phyloP scores from a whole-genome alignment of 148 eudicot species.

The Pharnaceum exiguum region DNA sequence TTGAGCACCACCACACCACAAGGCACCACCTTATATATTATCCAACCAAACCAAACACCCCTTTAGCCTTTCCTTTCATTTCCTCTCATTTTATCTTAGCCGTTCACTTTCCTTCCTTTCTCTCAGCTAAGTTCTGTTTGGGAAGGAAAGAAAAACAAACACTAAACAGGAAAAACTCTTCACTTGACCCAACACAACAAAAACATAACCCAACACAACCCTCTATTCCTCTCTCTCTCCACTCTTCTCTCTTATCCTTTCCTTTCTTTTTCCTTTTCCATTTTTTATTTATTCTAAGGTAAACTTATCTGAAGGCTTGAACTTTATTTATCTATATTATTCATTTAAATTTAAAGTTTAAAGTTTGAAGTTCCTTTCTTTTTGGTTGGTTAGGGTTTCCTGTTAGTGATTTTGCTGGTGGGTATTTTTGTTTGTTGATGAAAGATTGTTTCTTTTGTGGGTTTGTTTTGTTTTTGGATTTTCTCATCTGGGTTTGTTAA shows the following conservation, averaged over 20 bases:
- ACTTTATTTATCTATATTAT: too few relatives aligned
- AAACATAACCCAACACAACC: too few relatives aligned
- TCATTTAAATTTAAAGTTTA: too few relatives aligned
- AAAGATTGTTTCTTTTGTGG: not conserved
- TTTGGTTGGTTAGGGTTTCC: constrained; percentile 1
- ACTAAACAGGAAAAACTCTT: too few relatives aligned
- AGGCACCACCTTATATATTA: too few relatives aligned
- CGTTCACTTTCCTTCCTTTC: constrained; percentile 18
- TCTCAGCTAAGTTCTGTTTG: too few relatives aligned
- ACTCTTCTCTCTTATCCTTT: constrained; percentile 1
- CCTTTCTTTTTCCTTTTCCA: not conserved
- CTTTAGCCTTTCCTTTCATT: constrained; percentile 3
- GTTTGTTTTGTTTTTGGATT: constrained; percentile 3
- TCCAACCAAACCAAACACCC: not conserved
- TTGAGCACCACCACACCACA: too few relatives aligned
- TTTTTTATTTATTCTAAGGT: constrained; percentile 15
- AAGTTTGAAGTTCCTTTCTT: constrained; percentile 9
- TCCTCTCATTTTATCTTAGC: constrained; percentile 3
- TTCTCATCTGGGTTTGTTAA: not conserved
- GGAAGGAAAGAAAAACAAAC: constrained; percentile 7
- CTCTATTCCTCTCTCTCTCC: not conserved
- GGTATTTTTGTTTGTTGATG: not conserved
- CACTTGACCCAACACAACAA: too few relatives aligned
- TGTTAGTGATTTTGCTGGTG: constrained; percentile 9
- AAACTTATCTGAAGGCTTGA: constrained; percentile 8